A percentile compares a stretch with the other conserved stretches of the same genome.
Conservation (phyloP, 495 filamentous ascomycete species). For the Cladorrhinum samala region DNA sequence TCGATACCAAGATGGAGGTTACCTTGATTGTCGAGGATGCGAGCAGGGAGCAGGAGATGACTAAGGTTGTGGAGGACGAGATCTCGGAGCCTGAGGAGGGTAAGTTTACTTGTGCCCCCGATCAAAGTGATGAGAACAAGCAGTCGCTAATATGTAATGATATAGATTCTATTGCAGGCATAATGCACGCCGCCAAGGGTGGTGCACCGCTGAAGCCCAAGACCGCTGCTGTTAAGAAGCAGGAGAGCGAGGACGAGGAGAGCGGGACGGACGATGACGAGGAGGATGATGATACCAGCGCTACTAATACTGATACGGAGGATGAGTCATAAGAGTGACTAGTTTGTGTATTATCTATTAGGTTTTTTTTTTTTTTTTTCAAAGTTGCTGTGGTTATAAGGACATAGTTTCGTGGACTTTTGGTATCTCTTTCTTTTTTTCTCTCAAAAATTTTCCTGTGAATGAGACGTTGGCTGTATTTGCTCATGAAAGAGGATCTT, state of each 20-base stretch:
- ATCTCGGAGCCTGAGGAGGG: conserved; percentile 98
- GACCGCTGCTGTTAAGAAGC: conserved; percentile 48
- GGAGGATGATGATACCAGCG: conserved; percentile 68
- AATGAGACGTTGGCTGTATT: too few species aligned
- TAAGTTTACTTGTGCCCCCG: conserved; percentile 37
- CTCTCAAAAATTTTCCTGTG: too few species aligned
- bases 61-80: conserved; percentile 66
- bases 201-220: conserved; percentile 48
- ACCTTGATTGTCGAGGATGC: conserved; percentile 85
- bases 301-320: conserved; percentile 77
- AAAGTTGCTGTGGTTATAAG: too few species aligned
- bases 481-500: too few species aligned
- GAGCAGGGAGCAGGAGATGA: conserved; percentile 71
- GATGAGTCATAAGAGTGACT: conserved; percentile 35
- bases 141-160: conserved; percentile 29
- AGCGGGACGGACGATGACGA: conserved; percentile 87
- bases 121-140: not conserved
- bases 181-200: conserved; percentile 83
- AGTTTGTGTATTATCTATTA: too few species aligned
- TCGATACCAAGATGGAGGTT: conserved; percentile 84
- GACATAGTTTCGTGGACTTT: too few species aligned
- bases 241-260: conserved; percentile 65
- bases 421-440: too few species aligned
- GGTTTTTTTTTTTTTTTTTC: too few species aligned
- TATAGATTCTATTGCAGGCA: conserved; percentile 85